A percentile compares a stretch with the other conserved stretches of the same genome.
Evolutionary conservation across 352 stramenopile species (phyloP).

Genomic region (Pelagophyceae sp.): DNA sequence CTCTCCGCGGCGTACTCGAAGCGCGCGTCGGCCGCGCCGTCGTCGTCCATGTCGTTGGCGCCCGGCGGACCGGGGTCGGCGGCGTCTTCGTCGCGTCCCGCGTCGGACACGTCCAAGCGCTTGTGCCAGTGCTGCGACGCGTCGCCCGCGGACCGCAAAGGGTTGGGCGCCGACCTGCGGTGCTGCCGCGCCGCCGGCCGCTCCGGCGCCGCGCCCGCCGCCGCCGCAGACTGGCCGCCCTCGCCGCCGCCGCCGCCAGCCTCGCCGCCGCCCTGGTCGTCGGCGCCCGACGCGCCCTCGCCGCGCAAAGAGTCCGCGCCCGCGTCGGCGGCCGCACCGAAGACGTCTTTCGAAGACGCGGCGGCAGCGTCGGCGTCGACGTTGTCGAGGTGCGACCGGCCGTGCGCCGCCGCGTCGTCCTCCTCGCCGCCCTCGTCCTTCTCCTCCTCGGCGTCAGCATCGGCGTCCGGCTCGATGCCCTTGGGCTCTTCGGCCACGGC

Average conservation of each 20-base stretch:
- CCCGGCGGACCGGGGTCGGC: constrained; percentile 50
- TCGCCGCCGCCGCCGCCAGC: constrained; percentile 16
- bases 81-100: constrained; percentile 42
- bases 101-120: constrained; percentile 76
- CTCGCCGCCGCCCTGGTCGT: constrained; percentile 28
- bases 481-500: constrained; percentile 29
- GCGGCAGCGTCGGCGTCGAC: not conserved
- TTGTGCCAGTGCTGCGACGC: constrained; percentile 93
- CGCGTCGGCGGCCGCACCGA: not conserved
- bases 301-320: not conserved
- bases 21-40: constrained; percentile 26
- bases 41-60: constrained; percentile 68
- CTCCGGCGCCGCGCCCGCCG: constrained; percentile 81
- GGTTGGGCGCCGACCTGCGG: constrained; percentile 64
- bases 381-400: constrained; percentile 28
- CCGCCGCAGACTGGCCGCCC: constrained; percentile 79
- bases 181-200: constrained; percentile 76
- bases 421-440: constrained; percentile 35
- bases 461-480: constrained; percentile 26
- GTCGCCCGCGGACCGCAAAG: constrained; percentile 84
- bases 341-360: not conserved
- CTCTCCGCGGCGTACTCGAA: constrained; percentile 24
- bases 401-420: constrained; percentile 37
- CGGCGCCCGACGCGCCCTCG: constrained; percentile 18
- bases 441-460: constrained; percentile 32